These are phyloP conservation scores for Hylodesmum podocarpum DNA, from an alignment of 306 rosid species.

Conservation along the genomic window DNA sequence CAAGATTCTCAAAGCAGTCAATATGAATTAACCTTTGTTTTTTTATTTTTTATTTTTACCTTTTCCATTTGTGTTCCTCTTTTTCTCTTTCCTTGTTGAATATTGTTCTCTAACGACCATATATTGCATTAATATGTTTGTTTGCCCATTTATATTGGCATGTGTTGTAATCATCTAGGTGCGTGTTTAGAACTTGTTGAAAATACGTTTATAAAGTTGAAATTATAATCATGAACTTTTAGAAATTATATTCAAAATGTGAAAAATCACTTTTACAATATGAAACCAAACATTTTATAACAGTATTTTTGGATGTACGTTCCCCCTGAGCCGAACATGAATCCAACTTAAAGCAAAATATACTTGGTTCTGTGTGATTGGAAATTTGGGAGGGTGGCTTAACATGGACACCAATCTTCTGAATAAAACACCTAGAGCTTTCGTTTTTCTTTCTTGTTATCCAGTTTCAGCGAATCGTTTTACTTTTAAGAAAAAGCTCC, in stretches of 20 bases:
- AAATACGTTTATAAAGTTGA: no score
- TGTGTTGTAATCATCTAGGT: no score
- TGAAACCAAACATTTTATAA: no score
- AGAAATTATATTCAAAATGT: no score
- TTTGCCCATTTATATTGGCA: background rate
- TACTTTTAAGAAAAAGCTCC: background rate
- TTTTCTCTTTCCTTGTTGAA: conserved; percentile 19
- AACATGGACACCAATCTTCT: conserved; percentile 6
- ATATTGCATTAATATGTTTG: background rate
- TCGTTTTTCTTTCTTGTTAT: conserved; percentile 4
- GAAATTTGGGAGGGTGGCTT: no score
- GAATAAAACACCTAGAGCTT: background rate
- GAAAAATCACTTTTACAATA: no score
- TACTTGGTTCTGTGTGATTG: no score
- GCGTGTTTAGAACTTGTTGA: no score
- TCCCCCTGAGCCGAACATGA: no score
- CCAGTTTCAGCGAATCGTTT: background rate
- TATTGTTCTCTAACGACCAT: background rate
- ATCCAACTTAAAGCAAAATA: no score
- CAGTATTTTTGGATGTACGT: no score
- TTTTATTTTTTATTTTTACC: background rate
- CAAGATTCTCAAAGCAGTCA: conserved; percentile 19
- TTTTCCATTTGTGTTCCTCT: background rate
- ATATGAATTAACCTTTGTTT: background rate
- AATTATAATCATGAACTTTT: no score